Evolutionary conservation across 2,329 filamentous ascomycete species (phyloP).

Genomic region (Cladosporium sp.): DNA sequence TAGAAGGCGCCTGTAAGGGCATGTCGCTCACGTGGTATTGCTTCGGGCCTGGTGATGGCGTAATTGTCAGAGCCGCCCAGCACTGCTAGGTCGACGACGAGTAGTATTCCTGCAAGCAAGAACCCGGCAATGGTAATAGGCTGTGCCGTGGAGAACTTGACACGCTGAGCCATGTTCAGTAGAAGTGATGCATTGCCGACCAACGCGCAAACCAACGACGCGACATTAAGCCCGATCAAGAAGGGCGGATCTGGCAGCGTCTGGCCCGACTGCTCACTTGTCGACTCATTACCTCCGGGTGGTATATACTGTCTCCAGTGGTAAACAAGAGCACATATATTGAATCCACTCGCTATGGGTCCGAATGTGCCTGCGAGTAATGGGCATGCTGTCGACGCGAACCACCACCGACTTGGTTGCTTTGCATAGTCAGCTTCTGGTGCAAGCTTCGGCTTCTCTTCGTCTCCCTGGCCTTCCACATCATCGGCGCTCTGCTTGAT

Average conservation of each 20-base stretch:
- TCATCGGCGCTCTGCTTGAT: conserved; percentile 34
- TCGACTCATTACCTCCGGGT: conserved; percentile 27
- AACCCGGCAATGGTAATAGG: conserved; percentile 49
- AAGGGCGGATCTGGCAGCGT: conserved; percentile 53
- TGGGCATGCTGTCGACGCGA: conserved; percentile 56
- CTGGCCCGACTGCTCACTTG: conserved; percentile 41
- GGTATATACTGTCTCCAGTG: conserved; percentile 54
- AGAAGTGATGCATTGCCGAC: conserved; percentile 52
- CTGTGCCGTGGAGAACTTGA: conserved; percentile 54
- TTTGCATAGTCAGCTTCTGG: conserved; percentile 36
- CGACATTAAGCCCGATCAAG: conserved; percentile 49
- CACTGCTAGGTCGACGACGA: conserved; percentile 50
- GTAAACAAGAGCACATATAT: conserved; percentile 49
- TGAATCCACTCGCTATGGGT: conserved; percentile 36
- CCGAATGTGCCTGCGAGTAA: conserved; percentile 48
- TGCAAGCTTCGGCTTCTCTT: not conserved
- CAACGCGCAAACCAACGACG: conserved; percentile 53
- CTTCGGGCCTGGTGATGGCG: conserved; percentile 34
- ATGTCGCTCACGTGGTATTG: conserved; percentile 30
- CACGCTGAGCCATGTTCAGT: conserved; percentile 55
- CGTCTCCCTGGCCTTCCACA: conserved; percentile 30
- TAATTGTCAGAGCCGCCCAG: conserved; percentile 42
- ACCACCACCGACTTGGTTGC: conserved; percentile 51
- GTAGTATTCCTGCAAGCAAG: conserved; percentile 50
- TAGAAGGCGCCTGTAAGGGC: conserved; percentile 56